These are phyloP conservation scores for Ilyonectria robusta DNA, from an alignment of 2,329 filamentous ascomycete species.

Conservation along the genomic window DNA sequence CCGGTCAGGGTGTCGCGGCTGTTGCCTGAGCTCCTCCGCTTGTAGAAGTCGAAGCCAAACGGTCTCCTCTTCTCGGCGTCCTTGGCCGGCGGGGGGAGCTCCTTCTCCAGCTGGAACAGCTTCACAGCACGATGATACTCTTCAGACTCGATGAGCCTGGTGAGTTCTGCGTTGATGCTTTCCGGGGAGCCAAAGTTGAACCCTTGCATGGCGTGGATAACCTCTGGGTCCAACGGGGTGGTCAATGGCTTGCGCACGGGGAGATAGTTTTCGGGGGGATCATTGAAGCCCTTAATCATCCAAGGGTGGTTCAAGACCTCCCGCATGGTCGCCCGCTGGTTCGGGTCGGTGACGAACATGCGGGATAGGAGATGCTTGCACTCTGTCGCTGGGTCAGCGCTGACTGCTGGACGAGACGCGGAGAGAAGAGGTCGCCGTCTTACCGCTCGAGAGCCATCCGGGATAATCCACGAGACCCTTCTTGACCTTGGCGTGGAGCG, in stretches of 20 bases:
- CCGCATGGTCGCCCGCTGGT: conserved; percentile 85
- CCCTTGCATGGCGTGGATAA: conserved; percentile 95
- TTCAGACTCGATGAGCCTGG: conserved; percentile 88
- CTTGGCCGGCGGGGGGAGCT: conserved; percentile 67
- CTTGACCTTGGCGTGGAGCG: conserved; percentile 98
- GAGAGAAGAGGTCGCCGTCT: conserved; percentile 48
- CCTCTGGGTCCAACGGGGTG: conserved; percentile 81
- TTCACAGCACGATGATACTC: conserved; percentile 91
- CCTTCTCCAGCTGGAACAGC: conserved; percentile 77
- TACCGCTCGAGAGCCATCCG: conserved; percentile 90
- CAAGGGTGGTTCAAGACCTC: conserved; percentile 77
- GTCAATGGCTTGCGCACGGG: conserved; percentile 86
- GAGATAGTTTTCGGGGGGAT: conserved; percentile 89
- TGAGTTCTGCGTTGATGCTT: conserved; percentile 84
- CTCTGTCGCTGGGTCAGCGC: conserved; percentile 71
- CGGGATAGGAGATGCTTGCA: conserved; percentile 93
- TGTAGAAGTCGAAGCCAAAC: conserved; percentile 96
- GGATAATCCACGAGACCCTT: conserved; percentile 97
- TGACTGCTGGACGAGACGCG: neutral
- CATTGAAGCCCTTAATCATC: conserved; percentile 91
- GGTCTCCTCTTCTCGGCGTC: conserved; percentile 87
- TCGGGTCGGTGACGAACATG: conserved; percentile 96
- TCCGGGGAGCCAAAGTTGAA: conserved; percentile 96
- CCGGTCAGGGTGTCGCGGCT: conserved; percentile 89
- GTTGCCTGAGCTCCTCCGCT: conserved; percentile 88